Evolutionary conservation across 306 rosid species (phyloP).

Genomic region (Senna siamea): DNA sequence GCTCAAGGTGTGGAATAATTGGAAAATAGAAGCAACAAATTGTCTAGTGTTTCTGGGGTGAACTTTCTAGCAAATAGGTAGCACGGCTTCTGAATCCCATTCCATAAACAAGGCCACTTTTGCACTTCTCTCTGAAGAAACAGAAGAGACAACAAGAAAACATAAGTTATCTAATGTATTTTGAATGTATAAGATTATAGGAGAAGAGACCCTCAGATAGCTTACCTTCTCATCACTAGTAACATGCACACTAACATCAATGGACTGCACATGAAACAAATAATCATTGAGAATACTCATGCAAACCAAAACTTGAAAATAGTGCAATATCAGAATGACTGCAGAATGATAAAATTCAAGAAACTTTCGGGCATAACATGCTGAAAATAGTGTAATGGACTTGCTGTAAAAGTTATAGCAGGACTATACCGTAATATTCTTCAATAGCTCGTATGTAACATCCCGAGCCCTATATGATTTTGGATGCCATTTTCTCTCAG

Average conservation of each 20-base stretch:
- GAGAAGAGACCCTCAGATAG: slow-evolving; percentile 8
- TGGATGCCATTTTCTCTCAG: slow-evolving; percentile 97
- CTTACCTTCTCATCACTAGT: slow-evolving; percentile 83
- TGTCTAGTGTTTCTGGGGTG: slow-evolving; percentile 65
- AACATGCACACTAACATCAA: slow-evolving; percentile 88
- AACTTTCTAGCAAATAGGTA: slow-evolving; percentile 97
- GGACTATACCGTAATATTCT: slow-evolving; percentile 73
- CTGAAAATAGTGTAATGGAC: too few species aligned
- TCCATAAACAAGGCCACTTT: slow-evolving; percentile 96
- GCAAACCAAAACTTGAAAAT: slow-evolving; percentile 1
- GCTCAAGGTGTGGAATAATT: slow-evolving; percentile 75
- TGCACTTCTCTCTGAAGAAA: slow-evolving; percentile 77
- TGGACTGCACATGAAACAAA: slow-evolving; percentile 67
- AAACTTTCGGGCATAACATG: not conserved
- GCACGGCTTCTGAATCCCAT: slow-evolving; percentile 84
- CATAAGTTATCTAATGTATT: slow-evolving; percentile 1
- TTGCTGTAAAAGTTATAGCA: not conserved
- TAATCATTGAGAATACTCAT: slow-evolving; percentile 33
- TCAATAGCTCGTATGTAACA: slow-evolving; percentile 64
- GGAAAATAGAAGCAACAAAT: slow-evolving; percentile 66
- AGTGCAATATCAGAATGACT: not conserved
- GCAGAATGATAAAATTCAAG: not conserved
- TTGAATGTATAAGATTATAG: slow-evolving; percentile 20
- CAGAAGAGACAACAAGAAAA: not conserved
- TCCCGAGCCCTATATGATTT: slow-evolving; percentile 68